Base-by-base conservation (phyloP, 2,329 filamentous ascomycete species). In the Tolypocladium tropicale region DNA sequence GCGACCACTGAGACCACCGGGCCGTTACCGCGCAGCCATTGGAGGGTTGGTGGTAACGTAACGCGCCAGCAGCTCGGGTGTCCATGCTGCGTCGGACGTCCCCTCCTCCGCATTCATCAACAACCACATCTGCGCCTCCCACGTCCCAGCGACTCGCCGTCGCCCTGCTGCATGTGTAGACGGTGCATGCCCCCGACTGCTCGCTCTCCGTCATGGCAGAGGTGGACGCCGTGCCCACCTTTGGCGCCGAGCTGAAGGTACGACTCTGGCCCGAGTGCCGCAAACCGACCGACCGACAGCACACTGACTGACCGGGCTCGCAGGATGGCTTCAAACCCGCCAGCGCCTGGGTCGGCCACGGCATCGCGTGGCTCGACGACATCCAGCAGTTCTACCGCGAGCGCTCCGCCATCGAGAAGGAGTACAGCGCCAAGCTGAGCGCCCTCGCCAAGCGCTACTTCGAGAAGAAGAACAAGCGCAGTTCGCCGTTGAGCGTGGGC, bases 331-430 rank as follows among this genome's bases (percentile, higher is more conserved):
- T 96, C 80, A 96, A 95, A 74, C 84, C 90, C 21, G 91, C 95
- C 70, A 96, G 92, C 74, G 84, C 81, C 65, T 99, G 94, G 94
- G 89, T 95, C 56, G 80, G 84, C 60, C 86, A 89, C 70, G 91
- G 93, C 61, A 95, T 99, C 70, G 78, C 83, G 62, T 99, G 93
- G 93, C 85, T 99, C 58, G 93, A 96, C 66, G 94, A 99, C 66
- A 89, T 99, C 60, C 90, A 99, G 72, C 86, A 90, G 68, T 99
- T 97, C 77, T 99, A 97, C 78, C 89, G 94, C 61, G 94, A 99
- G 73, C 84, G 95, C 57, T 90, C 90, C 68, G 84, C 78, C 37
- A 96, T 99, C 70, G 94, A 99, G 75, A 96, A 96, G 75, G 95
- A 99, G 71, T 97, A 99, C 72, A 88, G 90, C 65, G 81, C 87